Evolutionary conservation across 2,329 filamentous ascomycete genomes (phyloP).

Genomic region (Ophiocordyceps robertsii): DNA sequence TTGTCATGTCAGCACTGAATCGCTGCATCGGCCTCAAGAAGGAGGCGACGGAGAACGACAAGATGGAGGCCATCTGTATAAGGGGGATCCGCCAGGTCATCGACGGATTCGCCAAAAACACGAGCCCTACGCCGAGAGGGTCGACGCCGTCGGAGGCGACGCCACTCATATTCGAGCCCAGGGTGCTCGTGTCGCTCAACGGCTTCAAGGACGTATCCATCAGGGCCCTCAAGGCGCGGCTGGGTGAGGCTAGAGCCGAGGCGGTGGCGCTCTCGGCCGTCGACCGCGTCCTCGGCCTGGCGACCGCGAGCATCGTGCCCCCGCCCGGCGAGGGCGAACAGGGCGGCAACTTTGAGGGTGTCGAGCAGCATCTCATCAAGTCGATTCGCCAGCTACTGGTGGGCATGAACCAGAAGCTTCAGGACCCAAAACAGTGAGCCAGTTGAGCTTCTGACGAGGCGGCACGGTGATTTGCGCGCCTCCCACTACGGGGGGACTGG

Average conservation of each 20-base stretch:
- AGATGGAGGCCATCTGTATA: conserved; percentile 33
- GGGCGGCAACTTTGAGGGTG: conserved; percentile 20
- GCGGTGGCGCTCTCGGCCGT: conserved; percentile 35
- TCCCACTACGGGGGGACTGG: too few species aligned
- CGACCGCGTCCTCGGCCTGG: conserved; percentile 34
- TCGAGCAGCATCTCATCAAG: conserved; percentile 27
- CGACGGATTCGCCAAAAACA: conserved; percentile 26
- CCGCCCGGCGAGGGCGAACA: conserved; percentile 18
- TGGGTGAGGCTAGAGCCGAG: conserved; percentile 29
- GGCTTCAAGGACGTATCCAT: conserved; percentile 33
- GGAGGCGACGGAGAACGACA: conserved; percentile 27
- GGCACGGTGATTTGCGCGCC: too few species aligned
- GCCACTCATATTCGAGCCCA: conserved; percentile 21
- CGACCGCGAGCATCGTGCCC: conserved; percentile 26
- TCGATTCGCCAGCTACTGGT: conserved; percentile 24
- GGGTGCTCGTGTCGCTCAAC: conserved; percentile 26
- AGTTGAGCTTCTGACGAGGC: too few species aligned
- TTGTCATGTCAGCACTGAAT: conserved; percentile 40
- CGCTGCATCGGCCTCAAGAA: conserved; percentile 34
- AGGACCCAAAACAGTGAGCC: conserved; percentile 4
- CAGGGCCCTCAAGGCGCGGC: conserved; percentile 24
- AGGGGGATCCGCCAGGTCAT: conserved; percentile 28
- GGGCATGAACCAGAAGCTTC: conserved; percentile 26
- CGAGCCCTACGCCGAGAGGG: conserved; percentile 18
- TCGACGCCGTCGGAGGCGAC: conserved; percentile 6